Evolutionary conservation across 2,329 filamentous ascomycete genomes (phyloP), one percentile per base, ranked within the genome.

Genomic region (Aureobasidium sp.): DNA sequence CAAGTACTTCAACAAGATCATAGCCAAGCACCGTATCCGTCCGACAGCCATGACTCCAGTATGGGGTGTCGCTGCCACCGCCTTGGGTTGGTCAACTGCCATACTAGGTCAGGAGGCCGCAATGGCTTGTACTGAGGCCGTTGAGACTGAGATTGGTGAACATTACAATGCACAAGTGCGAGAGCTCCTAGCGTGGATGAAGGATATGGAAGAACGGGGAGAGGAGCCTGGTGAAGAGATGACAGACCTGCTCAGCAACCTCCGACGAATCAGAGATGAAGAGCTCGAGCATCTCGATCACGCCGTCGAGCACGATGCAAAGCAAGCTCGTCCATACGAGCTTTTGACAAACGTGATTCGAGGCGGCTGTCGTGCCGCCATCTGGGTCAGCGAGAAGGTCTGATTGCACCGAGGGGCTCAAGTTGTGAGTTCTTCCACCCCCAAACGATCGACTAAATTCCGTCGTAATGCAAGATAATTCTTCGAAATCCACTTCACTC

Each of bases 111-210:
- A 90, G 51, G 91, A 97, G 75, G 92, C 93, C 1, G 93, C 94
- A 37, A 99, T 99, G 94, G 94, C 94, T 13, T 99, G 94, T 72
- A 97, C 94, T 0, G 94, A 99, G 75, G 94, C 94, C 1, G 93
- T 99, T 1, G 94, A 99, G 79, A 99, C 93, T 7, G 94, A 97
- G 78, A 99, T 99, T 64, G 94, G 94, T 2, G 85, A 85, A 29
- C 94, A 99, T 75, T 99, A 99, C 73, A 97, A 97, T 71, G 85
- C 85, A 65, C 94, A 99, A 76, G 90, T 99, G 43, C 79, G 90
- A 27, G 82, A 84, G 57, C 76, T 99, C 67, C 74, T 97, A 40
- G 86, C 88, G 64, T 96, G 95, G 87, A 83, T 90, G 61, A 79
- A 82, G 8, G 82, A 86, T 65, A 89, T 91, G 79, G 84, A 93